Evolutionary conservation across 169 alveolate genomes (phyloP), one percentile per base, ranked within the genome.

Genomic region (Fabrea salina): DNA sequence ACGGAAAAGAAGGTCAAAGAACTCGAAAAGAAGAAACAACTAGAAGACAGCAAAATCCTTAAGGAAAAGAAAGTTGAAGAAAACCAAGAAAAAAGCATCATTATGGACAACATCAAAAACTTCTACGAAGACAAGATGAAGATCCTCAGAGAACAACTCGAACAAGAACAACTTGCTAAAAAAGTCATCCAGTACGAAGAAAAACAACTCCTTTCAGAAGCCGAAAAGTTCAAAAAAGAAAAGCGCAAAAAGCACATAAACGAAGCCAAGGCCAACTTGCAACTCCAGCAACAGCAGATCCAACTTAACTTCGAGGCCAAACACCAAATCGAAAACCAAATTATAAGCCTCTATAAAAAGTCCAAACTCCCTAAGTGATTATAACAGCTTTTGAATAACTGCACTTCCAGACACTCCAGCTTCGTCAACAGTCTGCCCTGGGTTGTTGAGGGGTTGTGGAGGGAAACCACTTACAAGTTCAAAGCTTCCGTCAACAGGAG

Each of bases 401-500:
- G 84, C 71, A 5, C 90, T 86, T 27, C 56, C 57, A 40, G 72
- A 57, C 8, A 87, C 59, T 33, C 88, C 93, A n/a, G 93, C 90
- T 51, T 84, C 86, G 59, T 87, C 70, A 49, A 87, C 66, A 27
- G 89, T 87, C 47, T 35, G 40, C 25, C 66, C 25, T 22, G 82
- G 72, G 27, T 84, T 74, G n/a, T 25, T 32, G 3, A 87, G 61
- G 4, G 90, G 86, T 50, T 87, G 91, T 1, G 96, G 96, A 33
- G 97, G 97, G 79, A 92, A 92, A 0, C 96, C 97, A 41, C 80
- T 83, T 11, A 89, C 74, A 0, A 93, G 82, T 25, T 83, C 67
- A 82, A 83, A 92, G n/a, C 85, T 86, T 2, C 97, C 96, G 51
- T 89, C 92, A 40, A 92, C 94, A 8, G 97, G 97, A 1, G 97